Evolutionary conservation across 2,329 filamentous ascomycete genomes (phyloP).

Genomic region (Penicillium sp.): DNA sequence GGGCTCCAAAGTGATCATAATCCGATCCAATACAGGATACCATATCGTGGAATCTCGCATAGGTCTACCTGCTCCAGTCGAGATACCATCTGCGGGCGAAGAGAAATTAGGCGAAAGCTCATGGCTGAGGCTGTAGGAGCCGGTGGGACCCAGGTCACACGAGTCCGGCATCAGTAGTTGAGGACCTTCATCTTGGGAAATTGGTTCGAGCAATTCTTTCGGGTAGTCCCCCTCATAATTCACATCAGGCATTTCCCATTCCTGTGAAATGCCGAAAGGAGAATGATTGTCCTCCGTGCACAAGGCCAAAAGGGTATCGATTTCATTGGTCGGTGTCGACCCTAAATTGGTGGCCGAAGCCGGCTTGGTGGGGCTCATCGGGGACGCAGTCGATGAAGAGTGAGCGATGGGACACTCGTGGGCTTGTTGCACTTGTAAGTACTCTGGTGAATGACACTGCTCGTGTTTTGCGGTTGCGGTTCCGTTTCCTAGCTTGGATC

Average conservation of each 20-base stretch:
- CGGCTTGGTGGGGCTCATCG: constrained; percentile 17
- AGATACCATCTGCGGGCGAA: constrained; percentile 55
- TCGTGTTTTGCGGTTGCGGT: not conserved
- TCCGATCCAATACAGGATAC: constrained; percentile 81
- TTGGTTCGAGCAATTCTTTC: not conserved
- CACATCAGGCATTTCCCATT: not conserved
- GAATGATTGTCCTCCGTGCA: constrained; percentile 32
- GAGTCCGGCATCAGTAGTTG: not conserved
- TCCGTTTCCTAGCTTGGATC: constrained; percentile 58
- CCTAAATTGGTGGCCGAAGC: constrained; percentile 21
- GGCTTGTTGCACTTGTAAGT: not conserved
- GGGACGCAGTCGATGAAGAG: not conserved
- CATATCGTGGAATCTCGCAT: constrained; percentile 52
- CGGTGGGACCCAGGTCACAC: not conserved
- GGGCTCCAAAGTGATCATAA: constrained; percentile 76
- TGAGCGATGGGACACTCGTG: not conserved
- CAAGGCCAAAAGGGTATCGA: constrained; percentile 27
- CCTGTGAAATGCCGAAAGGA: constrained; percentile 18
- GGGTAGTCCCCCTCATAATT: constrained; percentile 37
- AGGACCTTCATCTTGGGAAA: not conserved
- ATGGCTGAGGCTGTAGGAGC: constrained; percentile 13
- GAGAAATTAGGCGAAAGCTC: constrained; percentile 32
- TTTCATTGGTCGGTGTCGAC: constrained; percentile 33
- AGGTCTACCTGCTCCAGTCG: constrained; percentile 55
- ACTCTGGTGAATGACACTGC: not conserved